phyloP scores from a whole-genome alignment of 176 grass and related monocot species.

The Chloris gayana region DNA sequence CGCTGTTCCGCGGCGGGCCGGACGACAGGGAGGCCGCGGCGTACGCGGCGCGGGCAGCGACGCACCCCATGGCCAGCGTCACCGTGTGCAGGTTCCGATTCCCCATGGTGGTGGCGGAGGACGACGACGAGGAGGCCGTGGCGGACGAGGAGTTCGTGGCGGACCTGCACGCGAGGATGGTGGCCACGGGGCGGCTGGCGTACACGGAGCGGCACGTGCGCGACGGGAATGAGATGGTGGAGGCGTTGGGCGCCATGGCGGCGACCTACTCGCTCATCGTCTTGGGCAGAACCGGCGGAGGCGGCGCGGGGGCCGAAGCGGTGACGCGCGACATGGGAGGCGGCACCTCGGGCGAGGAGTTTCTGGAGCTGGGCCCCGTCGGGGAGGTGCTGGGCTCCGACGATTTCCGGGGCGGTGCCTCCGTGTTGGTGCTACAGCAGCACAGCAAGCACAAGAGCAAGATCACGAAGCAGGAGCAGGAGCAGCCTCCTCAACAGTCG shows the following conservation, averaged over 20 bases:
- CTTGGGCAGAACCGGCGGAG: conserved; percentile 40
- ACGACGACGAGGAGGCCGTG: conserved; percentile 39
- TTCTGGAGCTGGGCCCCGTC: neutral
- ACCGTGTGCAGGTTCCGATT: conserved; percentile 49
- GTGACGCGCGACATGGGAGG: conserved; percentile 55
- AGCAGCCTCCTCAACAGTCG: neutral
- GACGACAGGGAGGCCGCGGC: conserved; percentile 75
- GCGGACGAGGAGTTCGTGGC: conserved; percentile 64
- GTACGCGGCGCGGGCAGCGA: conserved; percentile 45
- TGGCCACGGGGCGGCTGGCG: conserved; percentile 44
- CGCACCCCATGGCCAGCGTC: conserved; percentile 35
- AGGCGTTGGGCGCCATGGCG: conserved; percentile 43
- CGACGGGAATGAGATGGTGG: conserved; percentile 52
- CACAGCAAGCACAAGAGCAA: conserved; percentile 41
- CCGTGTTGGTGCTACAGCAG: conserved; percentile 69
- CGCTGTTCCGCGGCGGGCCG: conserved; percentile 61
- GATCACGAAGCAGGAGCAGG: conserved; percentile 9
- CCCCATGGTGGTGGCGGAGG: neutral
- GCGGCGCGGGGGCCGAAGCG: neutral
- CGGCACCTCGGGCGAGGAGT: conserved; percentile 48
- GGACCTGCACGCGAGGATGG: conserved; percentile 42
- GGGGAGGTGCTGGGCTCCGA: conserved; percentile 67
- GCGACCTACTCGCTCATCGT: conserved; percentile 62
- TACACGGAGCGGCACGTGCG: conserved; percentile 57
- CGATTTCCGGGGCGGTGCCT: conserved; percentile 56